Evolutionary conservation across 805 yeast genomes (phyloP).

Genomic region (Metschnikowia rubicola): DNA sequence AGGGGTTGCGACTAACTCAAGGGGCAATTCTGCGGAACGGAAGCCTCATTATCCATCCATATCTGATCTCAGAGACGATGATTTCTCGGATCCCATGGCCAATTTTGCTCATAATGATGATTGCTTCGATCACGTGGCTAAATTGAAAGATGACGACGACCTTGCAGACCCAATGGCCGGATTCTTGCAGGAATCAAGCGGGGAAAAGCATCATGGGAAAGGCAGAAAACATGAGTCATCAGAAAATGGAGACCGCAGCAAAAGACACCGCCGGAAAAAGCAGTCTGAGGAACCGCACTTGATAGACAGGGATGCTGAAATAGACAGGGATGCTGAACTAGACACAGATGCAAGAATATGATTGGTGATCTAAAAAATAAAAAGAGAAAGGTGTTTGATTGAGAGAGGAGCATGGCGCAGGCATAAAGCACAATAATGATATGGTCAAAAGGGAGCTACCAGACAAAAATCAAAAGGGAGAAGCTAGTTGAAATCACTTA

Average conservation of each 20-base stretch:
- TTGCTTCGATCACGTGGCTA: slow-evolving; percentile 32
- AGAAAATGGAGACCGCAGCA: not conserved
- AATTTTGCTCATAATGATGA: slow-evolving; percentile 20
- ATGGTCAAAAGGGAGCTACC: not conserved
- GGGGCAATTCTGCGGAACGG: not conserved
- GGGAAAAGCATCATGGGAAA: not conserved
- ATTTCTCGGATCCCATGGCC: slow-evolving; percentile 19
- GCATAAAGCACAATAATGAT: not conserved
- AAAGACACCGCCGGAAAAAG: slow-evolving; percentile 5
- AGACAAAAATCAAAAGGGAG: too few relatives aligned
- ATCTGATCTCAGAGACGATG: slow-evolving; percentile 22
- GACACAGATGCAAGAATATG: too few relatives aligned
- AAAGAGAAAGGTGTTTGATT: not conserved
- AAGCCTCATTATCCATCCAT: not conserved
- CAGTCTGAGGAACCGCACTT: not conserved
- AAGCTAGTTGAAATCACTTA: too few relatives aligned
- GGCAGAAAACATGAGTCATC: not conserved
- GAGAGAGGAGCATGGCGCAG: not conserved
- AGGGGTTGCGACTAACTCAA: not conserved
- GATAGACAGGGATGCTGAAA: too few relatives aligned
- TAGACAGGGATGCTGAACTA: too few relatives aligned
- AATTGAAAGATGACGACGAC: slow-evolving; percentile 34
- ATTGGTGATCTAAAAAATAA: not conserved
- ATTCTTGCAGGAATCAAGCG: not conserved
- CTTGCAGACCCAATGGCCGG: slow-evolving; percentile 14